A percentile compares a stretch with the other conserved stretches of the same genome.
These are phyloP conservation scores for Trichoderma arundinaceum DNA, from an alignment of 2,329 filamentous ascomycete species.

Conservation along the genomic window DNA sequence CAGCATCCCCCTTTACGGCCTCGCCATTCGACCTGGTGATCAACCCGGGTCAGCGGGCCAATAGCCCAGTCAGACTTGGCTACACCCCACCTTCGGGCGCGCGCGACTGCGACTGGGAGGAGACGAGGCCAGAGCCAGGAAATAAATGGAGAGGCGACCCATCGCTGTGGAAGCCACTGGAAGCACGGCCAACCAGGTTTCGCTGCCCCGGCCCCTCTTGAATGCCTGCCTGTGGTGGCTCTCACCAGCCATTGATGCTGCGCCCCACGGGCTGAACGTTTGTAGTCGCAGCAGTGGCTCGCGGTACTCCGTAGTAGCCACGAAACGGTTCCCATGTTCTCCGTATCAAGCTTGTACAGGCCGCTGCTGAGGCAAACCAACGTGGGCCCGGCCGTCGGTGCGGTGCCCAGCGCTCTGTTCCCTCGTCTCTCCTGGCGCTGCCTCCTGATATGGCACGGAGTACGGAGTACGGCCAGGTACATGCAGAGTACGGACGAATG, in stretches of 20 bases:
- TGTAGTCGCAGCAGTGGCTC: not conserved
- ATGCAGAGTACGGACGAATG: conserved; percentile 10
- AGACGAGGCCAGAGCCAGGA: not conserved
- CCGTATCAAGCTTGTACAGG: not conserved
- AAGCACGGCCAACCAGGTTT: conserved; percentile 26
- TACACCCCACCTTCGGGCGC: conserved; percentile 26
- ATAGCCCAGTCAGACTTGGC: conserved; percentile 32
- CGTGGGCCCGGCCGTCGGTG: not conserved
- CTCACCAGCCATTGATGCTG: conserved; percentile 29
- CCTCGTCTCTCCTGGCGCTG: not conserved
- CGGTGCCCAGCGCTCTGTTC: not conserved
- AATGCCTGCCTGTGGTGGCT: conserved; percentile 4
- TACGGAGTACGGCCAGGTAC: conserved; percentile 13
- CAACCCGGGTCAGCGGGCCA: conserved; percentile 34
- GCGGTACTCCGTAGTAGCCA: too few relatives aligned
- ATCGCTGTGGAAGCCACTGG: conserved; percentile 36
- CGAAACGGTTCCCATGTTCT: too few relatives aligned
- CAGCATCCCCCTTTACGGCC: conserved; percentile 28
- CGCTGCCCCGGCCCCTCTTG: not conserved
- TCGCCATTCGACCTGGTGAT: conserved; percentile 36
- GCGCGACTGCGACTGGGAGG: conserved; percentile 16
- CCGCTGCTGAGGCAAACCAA: conserved; percentile 2
- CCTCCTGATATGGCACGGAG: conserved; percentile 14
- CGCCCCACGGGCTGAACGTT: conserved; percentile 31
- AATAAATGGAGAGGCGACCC: conserved; percentile 24